These are phyloP conservation scores for Spergularia marina DNA, from an alignment of 148 eudicot species.

Conservation along the genomic window DNA sequence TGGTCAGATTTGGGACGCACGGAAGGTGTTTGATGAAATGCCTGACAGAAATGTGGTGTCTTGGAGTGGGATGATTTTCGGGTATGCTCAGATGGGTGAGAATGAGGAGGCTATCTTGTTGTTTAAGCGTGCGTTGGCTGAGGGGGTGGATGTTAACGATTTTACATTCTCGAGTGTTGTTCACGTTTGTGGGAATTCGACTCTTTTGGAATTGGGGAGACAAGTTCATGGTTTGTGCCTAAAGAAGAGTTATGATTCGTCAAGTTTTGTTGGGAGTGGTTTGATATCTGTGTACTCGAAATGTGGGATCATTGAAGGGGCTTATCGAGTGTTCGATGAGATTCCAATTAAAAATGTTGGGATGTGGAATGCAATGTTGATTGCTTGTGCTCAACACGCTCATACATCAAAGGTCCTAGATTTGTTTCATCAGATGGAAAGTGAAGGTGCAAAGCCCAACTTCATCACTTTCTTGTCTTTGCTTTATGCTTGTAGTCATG, in stretches of 20 bases:
- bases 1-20: constrained; percentile 48
- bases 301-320: constrained; percentile 64
- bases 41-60: constrained; percentile 81
- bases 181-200: constrained; percentile 73
- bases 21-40: constrained; percentile 80
- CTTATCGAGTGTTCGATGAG: constrained; percentile 63
- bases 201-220: constrained; percentile 68
- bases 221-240: constrained; percentile 65
- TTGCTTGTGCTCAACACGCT: constrained; percentile 83
- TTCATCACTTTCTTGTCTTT: constrained; percentile 75
- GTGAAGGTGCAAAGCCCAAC: constrained; percentile 52
- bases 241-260: constrained; percentile 56
- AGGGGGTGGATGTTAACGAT: constrained; percentile 75
- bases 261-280: constrained; percentile 79
- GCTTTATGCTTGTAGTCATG: constrained; percentile 84
- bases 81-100: constrained; percentile 73
- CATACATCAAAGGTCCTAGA: constrained; percentile 49
- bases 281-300: constrained; percentile 81
- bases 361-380: constrained; percentile 86
- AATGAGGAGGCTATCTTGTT: constrained; percentile 69
- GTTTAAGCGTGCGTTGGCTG: constrained; percentile 52
- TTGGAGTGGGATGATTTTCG: constrained; percentile 85
- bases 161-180: constrained; percentile 76
- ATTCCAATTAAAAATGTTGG: constrained; percentile 53
- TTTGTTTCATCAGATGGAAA: constrained; percentile 51